Percentiles rank a stretch among this genome's conserved stretches.
Evolutionary conservation across 805 yeast genomes (phyloP).

Genomic region (Maudiozyma barnettii): DNA sequence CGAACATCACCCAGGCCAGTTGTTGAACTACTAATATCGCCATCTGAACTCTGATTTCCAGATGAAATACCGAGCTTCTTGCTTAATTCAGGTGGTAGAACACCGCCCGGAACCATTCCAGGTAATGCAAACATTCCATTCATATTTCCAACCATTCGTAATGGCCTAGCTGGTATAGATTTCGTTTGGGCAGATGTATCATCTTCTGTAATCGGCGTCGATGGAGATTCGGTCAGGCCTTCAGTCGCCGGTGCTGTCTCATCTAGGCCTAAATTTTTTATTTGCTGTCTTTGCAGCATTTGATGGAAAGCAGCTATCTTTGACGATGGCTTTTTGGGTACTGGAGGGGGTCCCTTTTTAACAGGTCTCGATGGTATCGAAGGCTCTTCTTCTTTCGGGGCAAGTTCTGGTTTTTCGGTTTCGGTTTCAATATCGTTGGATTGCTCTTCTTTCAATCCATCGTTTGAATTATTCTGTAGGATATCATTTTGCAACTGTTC

Average conservation of each 20-base stretch:
- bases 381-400: not conserved
- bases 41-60: not conserved
- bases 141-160: conserved; percentile 42
- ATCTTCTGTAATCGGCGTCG: conserved; percentile 6
- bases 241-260: conserved; percentile 6
- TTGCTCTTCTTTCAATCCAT: too few relatives aligned
- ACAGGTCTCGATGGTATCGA: conserved; percentile 8
- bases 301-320: conserved; percentile 76
- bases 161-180: not conserved
- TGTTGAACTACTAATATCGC: not conserved
- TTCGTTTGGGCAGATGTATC: not conserved
- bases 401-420: too few relatives aligned
- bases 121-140: conserved; percentile 54
- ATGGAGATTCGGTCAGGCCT: conserved; percentile 21
- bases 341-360: conserved; percentile 46
- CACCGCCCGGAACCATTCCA: conserved; percentile 34
- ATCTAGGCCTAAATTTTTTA: conserved; percentile 40
- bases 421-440: too few relatives aligned
- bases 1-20: conserved; percentile 7
- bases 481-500: not conserved
- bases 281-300: conserved; percentile 49
- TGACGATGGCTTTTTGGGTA: conserved; percentile 70
- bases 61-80: conserved; percentile 9
- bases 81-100: conserved; percentile 17
- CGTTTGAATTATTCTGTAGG: too few relatives aligned